Evolutionary conservation across 2,329 filamentous ascomycete species (phyloP).

Genomic region (Colletotrichum sojae): DNA sequence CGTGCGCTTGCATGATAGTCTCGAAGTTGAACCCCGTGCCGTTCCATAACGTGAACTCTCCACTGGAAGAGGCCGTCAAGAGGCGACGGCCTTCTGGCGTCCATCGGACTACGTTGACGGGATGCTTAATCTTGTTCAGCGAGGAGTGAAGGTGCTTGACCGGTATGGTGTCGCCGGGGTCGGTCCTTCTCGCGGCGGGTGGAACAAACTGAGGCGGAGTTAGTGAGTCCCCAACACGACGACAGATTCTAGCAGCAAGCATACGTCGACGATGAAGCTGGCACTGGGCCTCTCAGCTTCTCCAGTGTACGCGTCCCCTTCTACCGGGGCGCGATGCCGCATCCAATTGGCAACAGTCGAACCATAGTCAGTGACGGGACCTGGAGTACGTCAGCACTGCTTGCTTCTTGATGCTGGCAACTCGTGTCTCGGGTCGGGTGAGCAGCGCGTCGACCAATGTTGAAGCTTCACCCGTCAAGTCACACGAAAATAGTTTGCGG

Average conservation of each 20-base stretch:
- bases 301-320: conserved; percentile 66
- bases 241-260: conserved; percentile 49
- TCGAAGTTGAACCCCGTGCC: conserved; percentile 99
- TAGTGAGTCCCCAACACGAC: not conserved
- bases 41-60: conserved; percentile 99
- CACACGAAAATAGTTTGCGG: no score
- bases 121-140: conserved; percentile 97
- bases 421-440: not conserved
- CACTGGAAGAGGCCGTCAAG: conserved; percentile 93
- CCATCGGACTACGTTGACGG: conserved; percentile 97
- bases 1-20: conserved; percentile 98
- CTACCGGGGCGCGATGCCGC: conserved; percentile 73
- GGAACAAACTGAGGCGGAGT: conserved; percentile 80
- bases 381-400: conserved; percentile 58
- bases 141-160: conserved; percentile 98
- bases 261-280: conserved; percentile 91
- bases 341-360: conserved; percentile 93
- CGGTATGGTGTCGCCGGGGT: conserved; percentile 88
- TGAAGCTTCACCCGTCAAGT: not conserved
- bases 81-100: conserved; percentile 94
- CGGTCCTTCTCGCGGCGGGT: conserved; percentile 80
- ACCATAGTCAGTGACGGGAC: conserved; percentile 93
- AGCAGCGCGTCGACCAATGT: not conserved
- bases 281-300: conserved; percentile 88
- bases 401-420: not conserved